A percentile compares a stretch with the other conserved stretches of the same genome.
These are phyloP conservation scores for Pythium aristosporum DNA, from an alignment of 352 stramenopile species.

Conservation along the genomic window DNA sequence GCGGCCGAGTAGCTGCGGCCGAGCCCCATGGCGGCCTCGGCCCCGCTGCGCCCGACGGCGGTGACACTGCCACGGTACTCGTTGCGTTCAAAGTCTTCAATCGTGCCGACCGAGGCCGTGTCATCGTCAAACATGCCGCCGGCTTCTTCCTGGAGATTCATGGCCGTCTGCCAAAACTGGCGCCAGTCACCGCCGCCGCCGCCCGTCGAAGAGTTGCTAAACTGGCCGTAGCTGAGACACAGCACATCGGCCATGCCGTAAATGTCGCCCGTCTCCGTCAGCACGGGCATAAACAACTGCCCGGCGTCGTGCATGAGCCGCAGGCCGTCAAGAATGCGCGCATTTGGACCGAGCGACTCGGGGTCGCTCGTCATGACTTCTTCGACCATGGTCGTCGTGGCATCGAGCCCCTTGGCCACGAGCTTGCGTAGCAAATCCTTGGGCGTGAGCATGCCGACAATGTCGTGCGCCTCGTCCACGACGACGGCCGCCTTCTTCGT, in stretches of 20 bases:
- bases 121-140: conserved; percentile 82
- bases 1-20: conserved; percentile 44
- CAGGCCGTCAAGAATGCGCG: conserved; percentile 83
- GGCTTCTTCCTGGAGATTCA: conserved; percentile 85
- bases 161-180: conserved; percentile 87
- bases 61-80: conserved; percentile 54
- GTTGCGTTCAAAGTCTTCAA: conserved; percentile 87
- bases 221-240: conserved; percentile 86
- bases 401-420: conserved; percentile 77
- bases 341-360: conserved; percentile 66
- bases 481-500: conserved; percentile 88
- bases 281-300: conserved; percentile 84
- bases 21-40: conserved; percentile 28
- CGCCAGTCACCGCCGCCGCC: conserved; percentile 79
- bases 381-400: conserved; percentile 72
- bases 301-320: conserved; percentile 84
- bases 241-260: conserved; percentile 87
- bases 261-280: conserved; percentile 74
- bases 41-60: conserved; percentile 24
- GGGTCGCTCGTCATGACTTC: conserved; percentile 87
- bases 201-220: conserved; percentile 74
- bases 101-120: conserved; percentile 79
- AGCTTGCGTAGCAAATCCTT: conserved; percentile 87
- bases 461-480: conserved; percentile 62
- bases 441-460: conserved; percentile 84